Percentiles rank a stretch among this genome's conserved stretches.
These are phyloP conservation scores for Trichophyton schoenleinii DNA, from an alignment of 2,329 filamentous ascomycete species.

Conservation along the genomic window DNA sequence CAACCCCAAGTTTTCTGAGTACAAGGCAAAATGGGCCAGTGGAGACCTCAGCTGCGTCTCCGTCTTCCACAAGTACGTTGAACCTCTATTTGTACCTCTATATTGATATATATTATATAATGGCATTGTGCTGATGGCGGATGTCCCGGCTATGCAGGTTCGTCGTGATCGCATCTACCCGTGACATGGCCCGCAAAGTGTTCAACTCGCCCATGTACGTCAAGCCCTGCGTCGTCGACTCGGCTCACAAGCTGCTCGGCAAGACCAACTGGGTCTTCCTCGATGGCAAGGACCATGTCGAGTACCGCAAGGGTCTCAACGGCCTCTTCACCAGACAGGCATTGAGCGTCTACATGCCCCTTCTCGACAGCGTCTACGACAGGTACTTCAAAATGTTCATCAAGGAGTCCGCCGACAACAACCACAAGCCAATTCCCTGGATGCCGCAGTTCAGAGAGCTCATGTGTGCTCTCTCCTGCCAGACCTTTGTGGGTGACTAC, in stretches of 20 bases:
- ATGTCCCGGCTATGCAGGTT: constrained; percentile 48
- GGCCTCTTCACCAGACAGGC: constrained; percentile 85
- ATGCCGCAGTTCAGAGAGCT: constrained; percentile 88
- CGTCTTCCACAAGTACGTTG: constrained; percentile 88
- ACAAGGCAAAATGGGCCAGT: constrained; percentile 84
- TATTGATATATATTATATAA: neutral
- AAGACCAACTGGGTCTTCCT: constrained; percentile 94
- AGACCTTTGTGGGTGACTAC: constrained; percentile 95
- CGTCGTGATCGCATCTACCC: constrained; percentile 88
- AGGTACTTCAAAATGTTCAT: constrained; percentile 72
- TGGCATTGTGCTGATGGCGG: neutral
- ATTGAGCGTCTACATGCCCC: constrained; percentile 75
- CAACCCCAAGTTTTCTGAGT: constrained; percentile 81
- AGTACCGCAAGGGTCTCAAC: constrained; percentile 94
- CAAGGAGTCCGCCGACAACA: constrained; percentile 57
- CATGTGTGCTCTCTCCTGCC: constrained; percentile 87
- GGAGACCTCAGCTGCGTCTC: constrained; percentile 91
- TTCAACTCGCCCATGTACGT: constrained; percentile 88
- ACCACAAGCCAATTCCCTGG: constrained; percentile 66
- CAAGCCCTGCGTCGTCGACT: constrained; percentile 93
- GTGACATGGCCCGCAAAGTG: constrained; percentile 90
- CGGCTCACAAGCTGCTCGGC: constrained; percentile 83
- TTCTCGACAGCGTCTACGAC: constrained; percentile 84
- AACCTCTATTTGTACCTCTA: neutral
- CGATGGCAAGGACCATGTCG: constrained; percentile 86